These are phyloP conservation scores for Coleophoma cylindrospora DNA, from an alignment of 2,329 filamentous ascomycete species.

Conservation along the genomic window DNA sequence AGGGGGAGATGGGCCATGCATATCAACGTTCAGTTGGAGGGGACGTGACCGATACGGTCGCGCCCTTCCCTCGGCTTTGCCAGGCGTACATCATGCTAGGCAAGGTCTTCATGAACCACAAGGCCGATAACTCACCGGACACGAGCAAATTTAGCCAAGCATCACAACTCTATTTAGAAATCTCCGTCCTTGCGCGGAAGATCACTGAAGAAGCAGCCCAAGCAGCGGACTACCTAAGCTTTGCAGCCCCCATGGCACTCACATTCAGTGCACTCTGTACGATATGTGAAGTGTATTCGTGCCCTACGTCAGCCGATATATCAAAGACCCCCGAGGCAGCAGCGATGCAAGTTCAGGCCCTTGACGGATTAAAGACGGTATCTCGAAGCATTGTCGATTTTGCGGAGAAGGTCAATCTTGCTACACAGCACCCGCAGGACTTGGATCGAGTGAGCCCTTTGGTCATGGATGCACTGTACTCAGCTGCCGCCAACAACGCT, in stretches of 20 bases:
- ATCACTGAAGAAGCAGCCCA: conserved; percentile 19
- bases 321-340: conserved; percentile 15
- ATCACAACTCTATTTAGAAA: conserved; percentile 19
- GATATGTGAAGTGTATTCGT: conserved; percentile 33
- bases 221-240: conserved; percentile 17
- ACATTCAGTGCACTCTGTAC: conserved; percentile 23
- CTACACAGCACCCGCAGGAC: conserved; percentile 15
- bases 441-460: conserved; percentile 28
- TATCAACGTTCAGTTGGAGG: conserved; percentile 22
- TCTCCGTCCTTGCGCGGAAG: conserved; percentile 16
- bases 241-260: conserved; percentile 20
- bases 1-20: conserved; percentile 27
- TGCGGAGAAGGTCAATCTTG: conserved; percentile 18
- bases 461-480: conserved; percentile 32
- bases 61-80: conserved; percentile 45
- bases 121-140: conserved; percentile 14
- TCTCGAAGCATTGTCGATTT: conserved; percentile 25
- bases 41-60: conserved; percentile 38
- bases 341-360: conserved; percentile 27
- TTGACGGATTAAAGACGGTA: conserved; percentile 27
- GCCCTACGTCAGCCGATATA: conserved; percentile 16
- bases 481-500: conserved; percentile 29
- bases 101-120: conserved; percentile 27
- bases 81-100: conserved; percentile 31
- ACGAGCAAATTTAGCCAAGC: conserved; percentile 15